Evolutionary conservation across 305 asterid species (phyloP).

Genomic region (Plantago lanceolata): DNA sequence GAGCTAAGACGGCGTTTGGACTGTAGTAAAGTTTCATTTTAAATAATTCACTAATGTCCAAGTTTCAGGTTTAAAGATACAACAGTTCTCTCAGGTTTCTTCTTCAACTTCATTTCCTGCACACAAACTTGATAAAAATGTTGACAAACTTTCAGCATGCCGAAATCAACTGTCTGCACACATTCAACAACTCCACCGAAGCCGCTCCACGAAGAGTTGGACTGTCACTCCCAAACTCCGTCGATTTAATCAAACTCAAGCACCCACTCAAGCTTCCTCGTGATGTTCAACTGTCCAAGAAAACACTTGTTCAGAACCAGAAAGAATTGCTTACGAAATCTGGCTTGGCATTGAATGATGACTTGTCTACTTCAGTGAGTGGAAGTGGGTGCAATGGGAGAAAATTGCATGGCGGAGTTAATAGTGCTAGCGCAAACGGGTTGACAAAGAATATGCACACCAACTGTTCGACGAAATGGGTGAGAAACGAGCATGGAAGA

Average conservation of each 20-base stretch:
- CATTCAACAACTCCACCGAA: conserved; percentile 35
- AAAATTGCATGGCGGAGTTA: conserved; percentile 19
- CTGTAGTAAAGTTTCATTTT: too few relatives aligned
- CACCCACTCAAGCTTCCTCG: conserved; percentile 32
- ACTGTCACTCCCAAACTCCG: conserved; percentile 33
- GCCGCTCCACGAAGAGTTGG: conserved; percentile 33
- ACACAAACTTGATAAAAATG: conserved; percentile 34
- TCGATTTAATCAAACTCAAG: conserved; percentile 29
- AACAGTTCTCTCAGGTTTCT: too few relatives aligned
- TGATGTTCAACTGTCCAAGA: conserved; percentile 13
- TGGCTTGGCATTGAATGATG: conserved; percentile 18
- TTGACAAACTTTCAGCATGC: conserved; percentile 44
- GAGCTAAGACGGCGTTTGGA: conserved; percentile 59
- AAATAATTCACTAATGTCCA: too few relatives aligned
- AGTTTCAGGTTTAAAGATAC: too few relatives aligned
- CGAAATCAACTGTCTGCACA: conserved; percentile 46
- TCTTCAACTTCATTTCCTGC: background rate
- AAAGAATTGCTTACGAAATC: conserved; percentile 23
- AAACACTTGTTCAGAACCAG: conserved; percentile 15
- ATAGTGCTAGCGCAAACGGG: conserved; percentile 8
- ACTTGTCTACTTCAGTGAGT: conserved; percentile 23
- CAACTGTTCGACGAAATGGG: conserved; percentile 85
- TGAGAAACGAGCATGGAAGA: conserved; percentile 8
- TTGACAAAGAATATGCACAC: conserved; percentile 36
- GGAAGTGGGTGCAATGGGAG: conserved; percentile 17